These are phyloP conservation scores for Ganoderma leucocontextum DNA, from an alignment of 1,284 basidiomycete genomes.

Conservation along the genomic window DNA sequence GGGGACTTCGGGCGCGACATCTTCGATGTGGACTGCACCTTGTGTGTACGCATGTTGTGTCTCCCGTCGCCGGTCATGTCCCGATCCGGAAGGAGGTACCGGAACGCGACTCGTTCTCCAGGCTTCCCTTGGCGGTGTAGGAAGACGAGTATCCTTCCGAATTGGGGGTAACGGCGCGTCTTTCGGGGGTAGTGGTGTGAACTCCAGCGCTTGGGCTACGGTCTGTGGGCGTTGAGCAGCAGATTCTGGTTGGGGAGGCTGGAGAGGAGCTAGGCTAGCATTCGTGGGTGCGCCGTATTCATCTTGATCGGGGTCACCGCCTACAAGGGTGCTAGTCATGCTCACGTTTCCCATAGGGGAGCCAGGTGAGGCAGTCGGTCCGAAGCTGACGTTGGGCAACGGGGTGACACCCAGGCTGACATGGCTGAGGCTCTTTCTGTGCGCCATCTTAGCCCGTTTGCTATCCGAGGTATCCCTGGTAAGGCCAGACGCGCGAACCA, in stretches of 20 bases:
- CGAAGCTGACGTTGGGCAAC: conserved; percentile 39
- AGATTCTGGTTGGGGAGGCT: conserved; percentile 4
- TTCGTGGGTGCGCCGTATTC: conserved; percentile 19
- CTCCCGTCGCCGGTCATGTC: conserved; percentile 16
- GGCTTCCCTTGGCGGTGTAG: conserved; percentile 28
- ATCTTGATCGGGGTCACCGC: conserved; percentile 22
- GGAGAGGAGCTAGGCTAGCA: conserved; percentile 14
- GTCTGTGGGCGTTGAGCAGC: conserved; percentile 16
- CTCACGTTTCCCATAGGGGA: conserved; percentile 39
- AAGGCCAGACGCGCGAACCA: conserved; percentile 22
- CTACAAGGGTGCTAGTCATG: conserved; percentile 36
- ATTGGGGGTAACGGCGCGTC: conserved; percentile 23
- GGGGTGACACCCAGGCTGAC: conserved; percentile 41
- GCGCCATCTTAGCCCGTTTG: conserved; percentile 28
- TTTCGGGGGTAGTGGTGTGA: conserved; percentile 27
- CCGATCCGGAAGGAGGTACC: conserved; percentile 3
- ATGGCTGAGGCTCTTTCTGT: conserved; percentile 42
- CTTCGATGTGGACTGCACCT: conserved; percentile 10
- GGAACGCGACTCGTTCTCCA: conserved; percentile 12
- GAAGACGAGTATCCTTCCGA: conserved; percentile 25
- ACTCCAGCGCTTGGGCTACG: conserved; percentile 21
- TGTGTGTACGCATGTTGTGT: conserved; percentile 7
- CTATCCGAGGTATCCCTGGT: conserved; percentile 17
- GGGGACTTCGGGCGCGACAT: conserved; percentile 2
- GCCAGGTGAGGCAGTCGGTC: conserved; percentile 33